Evolutionary conservation across 257 asterid genomes (phyloP).

Genomic region (Przewalskia tangutica): DNA sequence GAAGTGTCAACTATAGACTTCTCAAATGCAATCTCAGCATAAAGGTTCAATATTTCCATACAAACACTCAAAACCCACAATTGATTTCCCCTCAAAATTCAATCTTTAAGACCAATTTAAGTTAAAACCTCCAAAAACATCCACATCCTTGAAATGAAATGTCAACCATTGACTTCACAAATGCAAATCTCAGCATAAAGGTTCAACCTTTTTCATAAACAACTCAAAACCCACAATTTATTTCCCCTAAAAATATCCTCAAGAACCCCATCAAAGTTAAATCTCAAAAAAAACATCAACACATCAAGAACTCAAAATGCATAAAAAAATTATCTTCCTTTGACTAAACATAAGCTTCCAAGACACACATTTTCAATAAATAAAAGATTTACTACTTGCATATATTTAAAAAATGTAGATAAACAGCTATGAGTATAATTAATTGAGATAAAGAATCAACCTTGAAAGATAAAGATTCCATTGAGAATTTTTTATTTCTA

Average conservation of each 20-base stretch:
- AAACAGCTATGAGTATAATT: constrained; percentile 19
- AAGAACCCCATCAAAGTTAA: neutral
- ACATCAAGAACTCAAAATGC: neutral
- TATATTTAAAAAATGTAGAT: neutral
- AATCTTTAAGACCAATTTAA: constrained; percentile 2
- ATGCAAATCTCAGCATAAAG: neutral
- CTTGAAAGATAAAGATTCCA: constrained; percentile 27
- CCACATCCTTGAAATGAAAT: neutral
- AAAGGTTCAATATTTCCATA: neutral
- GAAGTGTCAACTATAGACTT: neutral
- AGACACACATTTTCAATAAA: constrained; percentile 2
- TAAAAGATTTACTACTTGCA: neutral
- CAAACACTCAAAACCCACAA: neutral
- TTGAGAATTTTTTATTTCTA: neutral
- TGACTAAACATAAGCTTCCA: constrained; percentile 10
- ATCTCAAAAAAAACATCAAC: neutral
- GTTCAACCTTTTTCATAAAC: neutral
- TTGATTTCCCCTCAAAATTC: neutral
- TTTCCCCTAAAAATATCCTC: neutral
- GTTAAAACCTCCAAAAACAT: neutral
- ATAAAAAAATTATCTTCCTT: neutral
- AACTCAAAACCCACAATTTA: neutral
- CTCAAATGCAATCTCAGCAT: neutral
- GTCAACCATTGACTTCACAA: neutral
- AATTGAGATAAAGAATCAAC: constrained; percentile 10